Evolutionary conservation across 2,329 filamentous ascomycete species (phyloP), one percentile per base, ranked within the genome.

Genomic region (Pseudocercospora ulei): DNA sequence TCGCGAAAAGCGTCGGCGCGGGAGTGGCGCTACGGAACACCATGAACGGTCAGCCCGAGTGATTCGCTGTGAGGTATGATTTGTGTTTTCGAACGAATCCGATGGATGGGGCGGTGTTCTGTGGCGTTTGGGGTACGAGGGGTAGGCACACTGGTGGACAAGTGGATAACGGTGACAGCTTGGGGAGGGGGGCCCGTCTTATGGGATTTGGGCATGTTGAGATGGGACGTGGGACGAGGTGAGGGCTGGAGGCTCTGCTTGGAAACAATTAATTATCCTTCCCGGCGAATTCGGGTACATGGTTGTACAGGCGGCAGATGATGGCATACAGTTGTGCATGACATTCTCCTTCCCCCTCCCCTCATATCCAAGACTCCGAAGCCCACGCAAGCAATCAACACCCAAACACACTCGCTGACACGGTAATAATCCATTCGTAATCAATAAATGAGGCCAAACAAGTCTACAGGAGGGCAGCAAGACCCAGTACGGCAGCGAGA

Each of bases 1-100:
- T 66, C 7, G 72, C 4, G 56, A 52, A 36, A 45, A 47, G 30
- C 43, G 43, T 14, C 47, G 41, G 20, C n/a, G 26, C 22, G 40
- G 46, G 12, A 44, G 46, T 8, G 37, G 39, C 9, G 45, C 35
- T 12, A 44, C 50, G 7, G 55, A 57, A 27, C 53, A 46, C 16
- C 42, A 27, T 27, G 52, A 24, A 52, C 43, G 25, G 26, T 41
- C 30, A 38, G 41, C 28, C 28, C 25, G n/a, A 14, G 22, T 28
- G 18, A 23, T 26, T 19, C n/a, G 12, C n/a, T 46, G 19, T 23
- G 12, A 13, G 17, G 20, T 5, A 33, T 29, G 25, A 38, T 3
- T 13, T 9, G 33, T 35, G 7, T 30, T 23, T 9, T 17, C 17
- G 14, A 13, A 23, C 19, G 23, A 18, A 41, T 28, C 25, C 3